These are phyloP conservation scores for Hanseniaspora thailandica DNA, from an alignment of 805 yeast genomes.

Conservation along the genomic window DNA sequence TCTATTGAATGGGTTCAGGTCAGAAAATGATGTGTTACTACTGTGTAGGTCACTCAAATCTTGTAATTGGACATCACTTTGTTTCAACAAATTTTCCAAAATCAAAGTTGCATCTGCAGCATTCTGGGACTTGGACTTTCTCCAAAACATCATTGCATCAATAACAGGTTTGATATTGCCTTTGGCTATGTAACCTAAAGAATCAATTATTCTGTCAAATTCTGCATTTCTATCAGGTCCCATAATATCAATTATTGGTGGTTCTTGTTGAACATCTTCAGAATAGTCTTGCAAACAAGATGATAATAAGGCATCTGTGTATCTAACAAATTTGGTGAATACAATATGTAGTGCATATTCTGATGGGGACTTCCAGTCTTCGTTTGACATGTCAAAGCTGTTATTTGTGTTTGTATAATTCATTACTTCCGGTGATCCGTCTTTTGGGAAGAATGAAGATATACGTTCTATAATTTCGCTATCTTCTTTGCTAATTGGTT, in stretches of 20 bases:
- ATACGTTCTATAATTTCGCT: background rate
- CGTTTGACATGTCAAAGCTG: conserved; percentile 24
- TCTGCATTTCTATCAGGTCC: conserved; percentile 78
- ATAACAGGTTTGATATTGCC: conserved; percentile 89
- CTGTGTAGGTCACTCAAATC: conserved; percentile 2
- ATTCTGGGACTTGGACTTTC: conserved; percentile 82
- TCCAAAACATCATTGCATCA: conserved; percentile 97
- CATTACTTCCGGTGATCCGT: background rate
- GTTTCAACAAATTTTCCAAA: conserved; percentile 35
- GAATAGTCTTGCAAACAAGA: conserved; percentile 54
- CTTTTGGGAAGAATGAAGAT: background rate
- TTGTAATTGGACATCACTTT: conserved; percentile 21
- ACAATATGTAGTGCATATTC: conserved; percentile 90
- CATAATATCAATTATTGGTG: conserved; percentile 64
- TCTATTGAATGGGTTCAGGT: background rate
- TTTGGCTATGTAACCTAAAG: conserved; percentile 82
- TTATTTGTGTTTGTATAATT: background rate
- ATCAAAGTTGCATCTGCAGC: conserved; percentile 52
- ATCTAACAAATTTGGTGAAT: conserved; percentile 89
- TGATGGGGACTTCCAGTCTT: conserved; percentile 56
- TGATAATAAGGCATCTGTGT: conserved; percentile 78
- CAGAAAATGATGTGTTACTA: background rate
- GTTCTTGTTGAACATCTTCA: conserved; percentile 41
- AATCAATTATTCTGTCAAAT: conserved; percentile 74
- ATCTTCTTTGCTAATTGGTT: background rate